Evolutionary conservation across 2,329 filamentous ascomycete genomes (phyloP).

Genomic region (Biscogniauxia sp.): DNA sequence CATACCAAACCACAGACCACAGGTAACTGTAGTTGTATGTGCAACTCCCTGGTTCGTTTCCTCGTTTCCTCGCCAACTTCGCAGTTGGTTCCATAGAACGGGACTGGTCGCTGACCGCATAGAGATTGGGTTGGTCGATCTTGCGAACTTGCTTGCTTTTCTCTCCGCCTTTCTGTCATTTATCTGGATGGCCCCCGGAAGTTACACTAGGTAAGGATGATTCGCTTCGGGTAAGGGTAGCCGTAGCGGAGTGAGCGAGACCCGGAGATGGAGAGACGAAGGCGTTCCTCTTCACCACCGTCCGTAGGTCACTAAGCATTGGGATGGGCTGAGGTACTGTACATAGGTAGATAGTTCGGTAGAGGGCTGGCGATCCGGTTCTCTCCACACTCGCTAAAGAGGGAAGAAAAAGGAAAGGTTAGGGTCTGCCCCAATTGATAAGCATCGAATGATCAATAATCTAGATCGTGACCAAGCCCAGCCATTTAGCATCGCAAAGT

Average conservation of each 20-base stretch:
- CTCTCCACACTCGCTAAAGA: neutral
- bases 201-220: neutral
- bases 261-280: neutral
- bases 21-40: neutral
- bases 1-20: neutral
- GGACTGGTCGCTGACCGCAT: neutral
- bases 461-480: neutral
- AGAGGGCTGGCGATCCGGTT: neutral
- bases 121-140: neutral
- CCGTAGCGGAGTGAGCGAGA: neutral
- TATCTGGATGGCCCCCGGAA: neutral
- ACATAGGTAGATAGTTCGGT: neutral
- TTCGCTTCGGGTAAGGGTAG: neutral
- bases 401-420: neutral
- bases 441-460: conserved; percentile 1
- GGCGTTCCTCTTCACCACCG: neutral
- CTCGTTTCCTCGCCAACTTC: neutral
- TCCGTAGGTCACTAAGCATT: neutral
- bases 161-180: conserved; percentile 2
- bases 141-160: neutral
- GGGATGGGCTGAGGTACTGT: neutral
- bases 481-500: neutral
- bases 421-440: neutral
- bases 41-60: neutral
- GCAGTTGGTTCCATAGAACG: neutral